Evolutionary conservation across 352 stramenopile species (phyloP), one percentile per base, ranked within the genome.

Genomic region (Blastocystis hominis): DNA sequence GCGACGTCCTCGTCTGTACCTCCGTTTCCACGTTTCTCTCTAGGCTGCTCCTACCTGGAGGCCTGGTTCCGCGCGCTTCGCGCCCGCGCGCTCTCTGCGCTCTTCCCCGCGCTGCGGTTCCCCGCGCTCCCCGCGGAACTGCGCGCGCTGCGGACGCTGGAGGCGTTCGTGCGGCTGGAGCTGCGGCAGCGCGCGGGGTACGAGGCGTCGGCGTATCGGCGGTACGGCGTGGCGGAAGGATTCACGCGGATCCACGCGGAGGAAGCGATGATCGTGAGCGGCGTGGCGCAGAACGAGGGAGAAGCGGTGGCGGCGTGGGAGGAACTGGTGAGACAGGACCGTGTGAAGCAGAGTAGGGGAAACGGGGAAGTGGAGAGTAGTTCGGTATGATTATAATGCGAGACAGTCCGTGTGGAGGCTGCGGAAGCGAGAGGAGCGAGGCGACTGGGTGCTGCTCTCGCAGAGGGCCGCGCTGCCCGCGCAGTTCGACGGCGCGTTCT

Each of bases 1-100:
- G 46, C 24, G 72, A 84, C 36, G 72, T 84, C 20, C 10, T 84
- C 7, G 46, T 42, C 17, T 84, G 72, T 84, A 7, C 24, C 20
- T 36, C 13, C 5, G 20, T n/a, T n/a, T 20, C 3, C 2, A 17
- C 10, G 20, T 4, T 24, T 66, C 34, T 54, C 15, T 10, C 3
- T 84, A 84, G 72, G 72, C 46, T 66, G 59, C n/a, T 44, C 42
- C 0, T 64, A 66, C 3, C 24, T 84, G 36, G 72, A 84, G 17
- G 13, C 44, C n/a, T 84, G 72, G 72, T 36, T 68, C 24, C 24
- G 46, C 10, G 7, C 13, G 38, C 50, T 66, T 0, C 72, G 72
- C 10, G 24, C 38, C 6, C 62, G 38, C 30, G 24, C n/a, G 2
- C 10, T 72, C 10, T 34, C 62, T 34, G 15, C 10, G 6, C n/a